These are phyloP conservation scores for Penicillium sp. DNA, from an alignment of 2,329 filamentous ascomycete species.

Conservation along the genomic window DNA sequence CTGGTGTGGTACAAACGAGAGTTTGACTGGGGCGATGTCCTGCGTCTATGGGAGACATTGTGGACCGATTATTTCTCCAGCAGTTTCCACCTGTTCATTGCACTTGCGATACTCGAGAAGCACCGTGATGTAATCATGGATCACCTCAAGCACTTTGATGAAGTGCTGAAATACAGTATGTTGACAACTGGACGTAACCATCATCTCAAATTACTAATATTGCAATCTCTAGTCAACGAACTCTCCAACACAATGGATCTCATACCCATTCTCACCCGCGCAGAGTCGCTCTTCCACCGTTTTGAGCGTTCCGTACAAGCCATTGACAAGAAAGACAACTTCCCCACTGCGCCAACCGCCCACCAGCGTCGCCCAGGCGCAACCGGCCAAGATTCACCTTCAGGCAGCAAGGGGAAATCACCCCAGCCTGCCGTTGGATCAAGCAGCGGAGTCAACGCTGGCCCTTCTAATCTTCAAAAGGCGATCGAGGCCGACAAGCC, in stretches of 20 bases:
- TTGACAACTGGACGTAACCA: conserved; percentile 12
- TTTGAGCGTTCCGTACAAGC: conserved; percentile 88
- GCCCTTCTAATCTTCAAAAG: conserved; percentile 19
- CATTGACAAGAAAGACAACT: conserved; percentile 86
- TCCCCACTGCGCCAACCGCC: conserved; percentile 59
- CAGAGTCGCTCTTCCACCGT: conserved; percentile 81
- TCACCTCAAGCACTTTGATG: conserved; percentile 90
- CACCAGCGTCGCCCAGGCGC: conserved; percentile 48
- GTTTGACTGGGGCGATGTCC: conserved; percentile 82
- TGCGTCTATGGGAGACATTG: conserved; percentile 84
- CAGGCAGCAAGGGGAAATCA: conserved; percentile 31
- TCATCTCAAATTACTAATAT: conserved; percentile 8
- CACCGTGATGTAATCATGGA: conserved; percentile 95
- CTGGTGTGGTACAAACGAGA: conserved; percentile 99
- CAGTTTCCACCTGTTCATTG: conserved; percentile 92
- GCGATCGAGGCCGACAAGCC: conserved; percentile 32
- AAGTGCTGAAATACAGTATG: conserved; percentile 92
- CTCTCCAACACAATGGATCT: conserved; percentile 91
- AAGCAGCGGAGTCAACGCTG: conserved; percentile 25
- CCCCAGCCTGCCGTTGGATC: conserved; percentile 24
- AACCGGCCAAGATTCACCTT: conserved; percentile 15
- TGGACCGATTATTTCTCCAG: conserved; percentile 92
- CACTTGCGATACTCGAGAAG: conserved; percentile 90
- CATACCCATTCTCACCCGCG: conserved; percentile 77
- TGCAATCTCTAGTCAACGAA: conserved; percentile 70